phyloP scores from a whole-genome alignment of 495 filamentous ascomycete genomes.

The Xylaria intraflava region DNA sequence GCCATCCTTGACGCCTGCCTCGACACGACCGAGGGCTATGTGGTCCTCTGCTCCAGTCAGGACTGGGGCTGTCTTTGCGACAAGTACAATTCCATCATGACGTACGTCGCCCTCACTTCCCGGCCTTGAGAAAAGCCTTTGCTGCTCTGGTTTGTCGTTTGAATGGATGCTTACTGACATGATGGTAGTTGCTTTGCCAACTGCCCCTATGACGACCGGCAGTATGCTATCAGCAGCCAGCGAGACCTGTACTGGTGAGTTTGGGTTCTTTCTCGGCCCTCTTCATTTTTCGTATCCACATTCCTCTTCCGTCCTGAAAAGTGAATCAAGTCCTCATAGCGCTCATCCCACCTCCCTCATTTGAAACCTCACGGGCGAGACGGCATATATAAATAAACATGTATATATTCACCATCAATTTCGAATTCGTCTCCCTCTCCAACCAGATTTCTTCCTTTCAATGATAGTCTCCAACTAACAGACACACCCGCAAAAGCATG shows the following conservation, averaged over 20 bases:
- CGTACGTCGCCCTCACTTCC: constrained; percentile 19
- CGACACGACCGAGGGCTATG: constrained; percentile 28
- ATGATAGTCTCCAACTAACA: neutral
- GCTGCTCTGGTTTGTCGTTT: neutral
- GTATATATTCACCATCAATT: neutral
- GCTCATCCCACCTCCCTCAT: no score
- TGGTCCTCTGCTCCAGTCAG: constrained; percentile 26
- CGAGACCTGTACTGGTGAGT: constrained; percentile 35
- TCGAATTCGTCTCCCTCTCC: no score
- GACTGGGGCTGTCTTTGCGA: constrained; percentile 40
- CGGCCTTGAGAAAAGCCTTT: no score
- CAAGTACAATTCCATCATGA: constrained; percentile 31
- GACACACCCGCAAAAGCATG: constrained; percentile 2
- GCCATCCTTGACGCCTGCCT: constrained; percentile 43
- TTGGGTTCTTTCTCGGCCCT: neutral
- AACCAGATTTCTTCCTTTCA: no score
- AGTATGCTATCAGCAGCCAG: constrained; percentile 22
- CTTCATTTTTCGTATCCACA: neutral
- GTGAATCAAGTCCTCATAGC: no score
- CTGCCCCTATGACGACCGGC: constrained; percentile 39
- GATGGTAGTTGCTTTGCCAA: constrained; percentile 40
- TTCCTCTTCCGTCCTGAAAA: neutral
- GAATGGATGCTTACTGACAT: neutral
- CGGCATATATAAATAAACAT: no score
- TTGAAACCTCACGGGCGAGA: no score